Conservation (phyloP, 1,284 basidiomycete genomes). For the Xerocomus nothofagi region DNA sequence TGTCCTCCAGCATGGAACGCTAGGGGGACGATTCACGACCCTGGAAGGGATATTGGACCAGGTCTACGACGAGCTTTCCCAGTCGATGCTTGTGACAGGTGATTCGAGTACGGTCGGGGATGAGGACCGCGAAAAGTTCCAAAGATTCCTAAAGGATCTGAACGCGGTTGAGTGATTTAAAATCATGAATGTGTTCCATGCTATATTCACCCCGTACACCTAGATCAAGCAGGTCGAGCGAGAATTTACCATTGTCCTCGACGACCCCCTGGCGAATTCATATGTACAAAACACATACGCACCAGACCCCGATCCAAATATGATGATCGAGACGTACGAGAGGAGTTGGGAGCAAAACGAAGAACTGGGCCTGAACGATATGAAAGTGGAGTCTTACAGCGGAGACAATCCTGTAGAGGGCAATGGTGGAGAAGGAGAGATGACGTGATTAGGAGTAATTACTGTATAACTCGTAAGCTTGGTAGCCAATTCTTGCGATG, state of each 20-base stretch:
- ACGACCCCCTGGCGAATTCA: constrained; percentile 95
- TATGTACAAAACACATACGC: constrained; percentile 96
- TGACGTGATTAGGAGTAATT: constrained; percentile 2
- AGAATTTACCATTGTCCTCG: constrained; percentile 90
- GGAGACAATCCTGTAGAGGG: constrained; percentile 16
- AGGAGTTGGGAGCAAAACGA: constrained; percentile 92
- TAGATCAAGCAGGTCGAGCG: constrained; percentile 75
- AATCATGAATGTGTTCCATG: background rate
- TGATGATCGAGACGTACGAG: constrained; percentile 83
- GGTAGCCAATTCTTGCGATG: background rate
- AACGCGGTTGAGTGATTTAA: constrained; percentile 57
- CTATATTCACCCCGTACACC: constrained; percentile 2
- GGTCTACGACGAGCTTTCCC: constrained; percentile 92
- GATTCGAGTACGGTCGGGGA: constrained; percentile 52
- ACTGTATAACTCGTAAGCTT: background rate
- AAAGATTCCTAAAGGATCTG: constrained; percentile 76
- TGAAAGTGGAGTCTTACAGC: constrained; percentile 87
- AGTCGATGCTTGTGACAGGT: constrained; percentile 85
- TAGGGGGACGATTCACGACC: constrained; percentile 98
- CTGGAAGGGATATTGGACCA: constrained; percentile 94
- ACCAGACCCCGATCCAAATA: constrained; percentile 89
- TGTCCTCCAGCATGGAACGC: constrained; percentile 87
- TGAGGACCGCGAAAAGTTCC: constrained; percentile 60
- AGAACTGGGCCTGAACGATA: constrained; percentile 95
- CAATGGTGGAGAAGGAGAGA: constrained; percentile 2